Percentiles rank a stretch among this genome's conserved stretches.
phyloP scores from a whole-genome alignment of 176 grass and related monocot genomes.

The Avena sativa region DNA sequence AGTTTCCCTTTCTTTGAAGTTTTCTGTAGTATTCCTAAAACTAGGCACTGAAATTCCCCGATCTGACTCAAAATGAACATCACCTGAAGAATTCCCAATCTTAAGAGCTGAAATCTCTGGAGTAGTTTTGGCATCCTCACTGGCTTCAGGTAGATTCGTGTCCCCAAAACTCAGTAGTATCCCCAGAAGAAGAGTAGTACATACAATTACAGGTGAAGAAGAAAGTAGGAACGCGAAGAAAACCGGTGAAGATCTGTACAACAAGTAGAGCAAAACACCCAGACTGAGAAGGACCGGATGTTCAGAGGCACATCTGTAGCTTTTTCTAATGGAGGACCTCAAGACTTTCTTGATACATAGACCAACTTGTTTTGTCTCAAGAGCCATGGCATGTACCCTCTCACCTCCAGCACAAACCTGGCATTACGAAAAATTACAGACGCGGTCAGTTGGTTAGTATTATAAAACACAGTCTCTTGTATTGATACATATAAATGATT shows the following conservation, averaged over 20 bases:
- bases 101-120: constrained; percentile 50
- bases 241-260: constrained; percentile 69
- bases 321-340: constrained; percentile 58
- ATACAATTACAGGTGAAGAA: constrained; percentile 79
- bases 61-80: constrained; percentile 42
- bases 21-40: constrained; percentile 23
- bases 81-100: constrained; percentile 40
- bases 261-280: constrained; percentile 56
- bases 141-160: constrained; percentile 52
- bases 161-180: constrained; percentile 76
- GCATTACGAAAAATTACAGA: constrained; percentile 19
- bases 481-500: not conserved
- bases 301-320: constrained; percentile 59
- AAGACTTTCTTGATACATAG: constrained; percentile 60
- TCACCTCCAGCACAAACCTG: constrained; percentile 53
- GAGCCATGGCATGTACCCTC: constrained; percentile 49
- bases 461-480: not conserved
- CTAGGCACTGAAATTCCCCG: constrained; percentile 43
- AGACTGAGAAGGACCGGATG: constrained; percentile 63
- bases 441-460: constrained; percentile 11
- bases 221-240: constrained; percentile 74
- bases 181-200: constrained; percentile 84
- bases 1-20: constrained; percentile 35
- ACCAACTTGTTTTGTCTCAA: constrained; percentile 48
- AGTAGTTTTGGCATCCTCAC: constrained; percentile 43